A percentile compares a stretch with the other conserved stretches of the same genome.
Evolutionary conservation across 345 rosid genomes (phyloP).

Genomic region (Rhizophora apiculata): DNA sequence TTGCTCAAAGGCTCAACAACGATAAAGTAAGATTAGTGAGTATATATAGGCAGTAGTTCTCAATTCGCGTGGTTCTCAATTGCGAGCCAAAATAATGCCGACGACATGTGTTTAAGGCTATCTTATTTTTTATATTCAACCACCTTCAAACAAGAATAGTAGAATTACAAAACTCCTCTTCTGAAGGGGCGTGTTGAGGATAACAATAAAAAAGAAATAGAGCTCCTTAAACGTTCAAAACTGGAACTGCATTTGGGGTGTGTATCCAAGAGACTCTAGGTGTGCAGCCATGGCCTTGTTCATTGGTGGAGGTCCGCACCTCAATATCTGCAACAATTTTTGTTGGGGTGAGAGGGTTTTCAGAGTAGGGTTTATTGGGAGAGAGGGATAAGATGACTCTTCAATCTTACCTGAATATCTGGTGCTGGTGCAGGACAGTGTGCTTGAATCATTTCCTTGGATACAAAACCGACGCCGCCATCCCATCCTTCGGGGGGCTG

Average conservation of each 20-base stretch:
- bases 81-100: no score
- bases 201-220: neutral
- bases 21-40: no score
- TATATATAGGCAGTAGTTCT: no score
- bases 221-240: conserved; percentile 13
- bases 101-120: no score
- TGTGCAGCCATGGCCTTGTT: conserved; percentile 35
- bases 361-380: neutral
- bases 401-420: conserved; percentile 21
- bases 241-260: conserved; percentile 26
- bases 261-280: conserved; percentile 24
- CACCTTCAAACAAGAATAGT: no score
- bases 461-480: conserved; percentile 27
- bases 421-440: conserved; percentile 24
- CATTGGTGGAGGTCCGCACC: conserved; percentile 34
- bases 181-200: neutral
- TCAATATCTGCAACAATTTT: conserved; percentile 10
- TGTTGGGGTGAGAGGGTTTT: neutral
- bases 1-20: no score
- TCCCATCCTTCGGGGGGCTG: conserved; percentile 34
- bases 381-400: neutral
- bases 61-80: no score
- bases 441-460: conserved; percentile 24
- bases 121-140: no score
- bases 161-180: no score